Conservation (phyloP, 257 asterid genomes). For the Petunia axillaris region DNA sequence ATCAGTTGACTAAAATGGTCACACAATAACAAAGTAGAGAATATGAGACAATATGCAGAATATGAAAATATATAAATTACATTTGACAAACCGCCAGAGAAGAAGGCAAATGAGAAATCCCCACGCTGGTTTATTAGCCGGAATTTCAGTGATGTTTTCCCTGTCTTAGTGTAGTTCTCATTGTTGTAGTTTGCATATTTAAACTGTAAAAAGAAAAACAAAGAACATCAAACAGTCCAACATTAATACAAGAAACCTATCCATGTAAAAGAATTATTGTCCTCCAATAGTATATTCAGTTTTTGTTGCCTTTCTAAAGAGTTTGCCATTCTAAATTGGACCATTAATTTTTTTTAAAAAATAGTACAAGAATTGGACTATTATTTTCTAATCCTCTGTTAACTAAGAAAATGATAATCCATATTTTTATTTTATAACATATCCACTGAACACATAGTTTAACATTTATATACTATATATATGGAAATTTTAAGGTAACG, state of each 20-base stretch:
- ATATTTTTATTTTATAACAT: too few relatives aligned
- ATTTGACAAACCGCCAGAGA: conserved; percentile 67
- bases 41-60: background rate
- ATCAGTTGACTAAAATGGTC: background rate
- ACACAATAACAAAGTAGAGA: background rate
- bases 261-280: background rate
- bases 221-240: background rate
- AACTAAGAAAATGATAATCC: too few relatives aligned
- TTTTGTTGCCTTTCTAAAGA: too few relatives aligned
- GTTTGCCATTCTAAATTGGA: too few relatives aligned
- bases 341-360: too few relatives aligned
- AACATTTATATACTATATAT: too few relatives aligned
- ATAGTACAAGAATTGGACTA: too few relatives aligned
- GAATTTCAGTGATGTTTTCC: conserved; percentile 47
- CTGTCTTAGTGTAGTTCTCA: conserved; percentile 34
- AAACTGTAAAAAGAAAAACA: conserved; percentile 36
- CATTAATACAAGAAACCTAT: background rate
- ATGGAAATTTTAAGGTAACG: too few relatives aligned
- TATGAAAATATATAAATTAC: conserved; percentile 32
- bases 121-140: conserved; percentile 60
- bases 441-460: too few relatives aligned
- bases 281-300: too few relatives aligned
- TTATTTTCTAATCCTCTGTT: too few relatives aligned
- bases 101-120: conserved; percentile 76
- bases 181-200: conserved; percentile 56